Evolutionary conservation across 169 alveolate genomes (phyloP), one percentile per base, ranked within the genome.

Genomic region (Cyclospora cayetanensis): DNA sequence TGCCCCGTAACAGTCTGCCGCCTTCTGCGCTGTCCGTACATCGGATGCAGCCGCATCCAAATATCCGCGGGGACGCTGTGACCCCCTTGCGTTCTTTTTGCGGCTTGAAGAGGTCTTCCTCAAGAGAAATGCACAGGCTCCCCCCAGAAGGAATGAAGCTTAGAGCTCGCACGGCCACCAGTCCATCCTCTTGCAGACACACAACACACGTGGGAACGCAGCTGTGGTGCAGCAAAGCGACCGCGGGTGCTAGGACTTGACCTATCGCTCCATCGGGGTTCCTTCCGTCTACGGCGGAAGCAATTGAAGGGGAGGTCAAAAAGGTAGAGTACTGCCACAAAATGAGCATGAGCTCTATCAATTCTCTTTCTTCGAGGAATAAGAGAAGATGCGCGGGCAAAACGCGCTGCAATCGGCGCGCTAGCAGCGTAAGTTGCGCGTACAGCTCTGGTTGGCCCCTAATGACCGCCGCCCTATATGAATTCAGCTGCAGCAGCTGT

Each of bases 71-170:
- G 41, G 90, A 41, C 72, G 92, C 77, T 46, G 50, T 29, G 41
- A 93, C 42, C 29, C 92, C 92, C 55, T 95, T 93, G 82, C 97
- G 96, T 29, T 82, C 95, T 70, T 25, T 90, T 4, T 93, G 79
- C 29, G 98, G 98, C 74, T 91, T 50, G 92, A 95, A 97, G 74
- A 96, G 96, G 90, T 97, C 98, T 52, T 93, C 15, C 22, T 91
- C 85, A 34, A 95, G 91, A 42, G 94, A 95, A 22, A 97, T 92
- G 29, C 96, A 95, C 41, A 97, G 91, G 72, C 92, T 93, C 1
- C 96, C 95, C 9, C 97, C 97, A 70, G 95, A 93, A 22, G 97
- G 97, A 63, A 97, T 95, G 53, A 94, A 91, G 88, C 95, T 95
- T 2, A 97, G 90, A 20, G 98, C 90, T 46, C 98, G 77, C 7